Evolutionary conservation across 2,329 filamentous ascomycete genomes (phyloP), one percentile per base, ranked within the genome.

Genomic region (Stemphylium vesicarium): DNA sequence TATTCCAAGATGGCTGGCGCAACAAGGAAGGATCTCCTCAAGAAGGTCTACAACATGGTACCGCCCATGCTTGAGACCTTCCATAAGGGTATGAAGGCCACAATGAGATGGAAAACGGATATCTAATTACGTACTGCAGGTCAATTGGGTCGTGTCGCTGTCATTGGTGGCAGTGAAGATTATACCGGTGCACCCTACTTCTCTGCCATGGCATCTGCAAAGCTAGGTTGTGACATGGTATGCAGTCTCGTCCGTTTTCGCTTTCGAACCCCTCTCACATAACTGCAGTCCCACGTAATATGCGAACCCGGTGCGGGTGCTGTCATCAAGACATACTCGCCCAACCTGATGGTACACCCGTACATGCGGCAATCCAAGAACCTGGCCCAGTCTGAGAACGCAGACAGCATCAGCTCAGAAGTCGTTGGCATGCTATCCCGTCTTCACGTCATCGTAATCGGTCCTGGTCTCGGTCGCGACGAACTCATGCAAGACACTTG

Each of bases 141-240:
- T 56, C 94, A 98, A 77, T 83, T 96, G 63, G 95, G 95, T 4
- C 86, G 95, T 50, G 87, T 99, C 48, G 95, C 88, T 47, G 95
- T 99, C 54, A 95, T 99, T 63, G 95, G 95, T 46, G 95, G 95
- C 36, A 96, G 92, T 71, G 88, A 94, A 74, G 94, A 98, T 77
- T 99, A 98, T 75, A 97, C 95, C 1, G 95, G 95, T 33, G 95
- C 95, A 54, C 95, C 95, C 11, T 99, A 96, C 79, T 99, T 99
- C 79, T 97, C 94, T 16, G 93, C 94, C 62, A 97, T 97, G 87
- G 95, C 95, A 11, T 96, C 92, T 63, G 95, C 95, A 41, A 87
- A 90, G 69, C 79, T 98, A 53, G 95, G 94, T 76, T 92, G 89
- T 69, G 92, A 96, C 71, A 91, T 96, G 91, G 92, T 94, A 81